Evolutionary conservation across 345 rosid species (phyloP).

Genomic region (Rhizophora apiculata): DNA sequence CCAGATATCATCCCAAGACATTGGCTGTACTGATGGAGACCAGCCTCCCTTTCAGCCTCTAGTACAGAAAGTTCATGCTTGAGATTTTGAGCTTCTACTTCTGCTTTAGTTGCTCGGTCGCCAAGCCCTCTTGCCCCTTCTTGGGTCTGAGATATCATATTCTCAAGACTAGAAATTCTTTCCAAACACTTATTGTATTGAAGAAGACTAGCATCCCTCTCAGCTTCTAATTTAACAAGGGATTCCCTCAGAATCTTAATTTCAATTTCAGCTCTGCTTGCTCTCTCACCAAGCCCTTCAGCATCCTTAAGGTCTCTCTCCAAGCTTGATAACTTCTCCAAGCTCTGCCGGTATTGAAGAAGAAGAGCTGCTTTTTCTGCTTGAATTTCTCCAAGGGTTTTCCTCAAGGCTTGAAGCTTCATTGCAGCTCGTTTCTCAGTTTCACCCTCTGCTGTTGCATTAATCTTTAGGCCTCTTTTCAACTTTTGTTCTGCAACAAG

Average conservation of each 20-base stretch:
- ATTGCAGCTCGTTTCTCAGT: conserved; percentile 10
- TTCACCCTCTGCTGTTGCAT: conserved; percentile 17
- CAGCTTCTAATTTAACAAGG: conserved; percentile 28
- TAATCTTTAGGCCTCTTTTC: conserved; percentile 21
- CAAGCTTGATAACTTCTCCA: conserved; percentile 28
- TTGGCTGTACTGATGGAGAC: conserved; percentile 27
- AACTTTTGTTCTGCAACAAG: conserved; percentile 23
- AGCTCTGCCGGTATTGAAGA: conserved; percentile 28
- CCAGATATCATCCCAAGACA: conserved; percentile 25
- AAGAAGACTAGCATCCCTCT: conserved; percentile 26
- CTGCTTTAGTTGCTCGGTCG: conserved; percentile 37
- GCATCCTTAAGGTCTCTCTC: conserved; percentile 28
- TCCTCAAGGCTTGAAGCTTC: conserved; percentile 20
- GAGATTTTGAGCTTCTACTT: conserved; percentile 24
- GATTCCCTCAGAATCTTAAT: conserved; percentile 27
- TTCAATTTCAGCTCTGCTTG: conserved; percentile 35
- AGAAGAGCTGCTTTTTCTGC: conserved; percentile 25
- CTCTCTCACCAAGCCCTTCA: conserved; percentile 27
- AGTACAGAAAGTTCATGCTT: conserved; percentile 19
- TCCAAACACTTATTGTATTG: conserved; percentile 27
- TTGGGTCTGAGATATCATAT: conserved; percentile 15
- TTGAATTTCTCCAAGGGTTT: conserved; percentile 27
- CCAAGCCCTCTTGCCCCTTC: conserved; percentile 44
- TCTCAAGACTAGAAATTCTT: conserved; percentile 24
- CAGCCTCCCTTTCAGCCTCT: conserved; percentile 25